A percentile compares a stretch with the other conserved stretches of the same genome.
These are phyloP conservation scores for Leccinellum luteum DNA, from an alignment of 768 basidiomycete genomes.

Conservation along the genomic window DNA sequence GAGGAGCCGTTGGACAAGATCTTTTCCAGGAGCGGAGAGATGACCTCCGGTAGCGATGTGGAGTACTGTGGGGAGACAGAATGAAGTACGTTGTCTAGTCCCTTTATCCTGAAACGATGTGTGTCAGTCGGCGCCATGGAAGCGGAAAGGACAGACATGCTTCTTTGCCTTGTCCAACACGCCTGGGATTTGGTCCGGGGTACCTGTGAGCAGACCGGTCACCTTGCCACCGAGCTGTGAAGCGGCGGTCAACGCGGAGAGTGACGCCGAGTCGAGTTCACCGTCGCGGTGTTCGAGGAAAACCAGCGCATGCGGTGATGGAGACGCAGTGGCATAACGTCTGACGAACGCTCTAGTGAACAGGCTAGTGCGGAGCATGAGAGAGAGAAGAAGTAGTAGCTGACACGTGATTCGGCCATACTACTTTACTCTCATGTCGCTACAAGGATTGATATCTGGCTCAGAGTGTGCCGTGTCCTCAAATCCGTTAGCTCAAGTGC, in stretches of 20 bases:
- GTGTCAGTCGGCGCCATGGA: constrained; percentile 6
- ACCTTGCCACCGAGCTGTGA: constrained; percentile 82
- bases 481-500: constrained; percentile 85
- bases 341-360: constrained; percentile 33
- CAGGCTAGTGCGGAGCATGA: constrained; percentile 19
- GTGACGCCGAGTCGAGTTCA: constrained; percentile 75
- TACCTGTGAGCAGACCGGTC: constrained; percentile 73
- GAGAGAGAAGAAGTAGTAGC: neutral
- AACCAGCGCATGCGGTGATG: constrained; percentile 76
- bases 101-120: constrained; percentile 51
- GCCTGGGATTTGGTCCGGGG: constrained; percentile 58
- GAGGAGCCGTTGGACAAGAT: constrained; percentile 58
- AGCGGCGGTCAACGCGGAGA: constrained; percentile 92
- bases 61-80: constrained; percentile 69
- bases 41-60: constrained; percentile 66
- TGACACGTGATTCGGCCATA: constrained; percentile 17
- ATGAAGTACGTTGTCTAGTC: constrained; percentile 64
- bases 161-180: constrained; percentile 79
- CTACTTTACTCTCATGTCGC: constrained; percentile 43
- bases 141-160: constrained; percentile 40
- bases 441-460: constrained; percentile 80
- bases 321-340: constrained; percentile 57
- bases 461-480: constrained; percentile 82
- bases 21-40: constrained; percentile 81
- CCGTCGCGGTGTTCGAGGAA: constrained; percentile 86